Percentiles rank a stretch among this genome's conserved stretches.
Evolutionary conservation across 441 rosid species (phyloP).

Genomic region (Croton laevigatus): DNA sequence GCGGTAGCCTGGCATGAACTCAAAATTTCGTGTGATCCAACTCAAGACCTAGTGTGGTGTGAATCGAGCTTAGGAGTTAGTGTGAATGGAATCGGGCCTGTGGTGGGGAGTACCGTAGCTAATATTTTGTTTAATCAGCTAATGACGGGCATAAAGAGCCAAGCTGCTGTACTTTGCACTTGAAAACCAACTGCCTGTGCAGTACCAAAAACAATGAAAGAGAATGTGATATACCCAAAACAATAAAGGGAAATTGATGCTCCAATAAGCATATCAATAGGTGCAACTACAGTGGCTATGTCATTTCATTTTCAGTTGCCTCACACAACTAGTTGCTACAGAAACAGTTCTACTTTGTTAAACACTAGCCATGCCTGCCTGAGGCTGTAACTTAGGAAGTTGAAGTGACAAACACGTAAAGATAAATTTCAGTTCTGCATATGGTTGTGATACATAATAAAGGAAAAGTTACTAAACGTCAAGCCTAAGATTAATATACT

Average conservation of each 20-base stretch:
- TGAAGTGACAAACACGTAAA: slow-evolving; percentile 2
- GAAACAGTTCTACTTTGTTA: not conserved
- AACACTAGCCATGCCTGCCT: not conserved
- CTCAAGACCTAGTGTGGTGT: too few species aligned
- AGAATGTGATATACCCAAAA: too few species aligned
- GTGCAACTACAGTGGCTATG: not conserved
- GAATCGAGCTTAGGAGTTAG: too few species aligned
- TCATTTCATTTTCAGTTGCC: slow-evolving; percentile 3
- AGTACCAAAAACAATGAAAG: not conserved
- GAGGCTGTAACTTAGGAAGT: not conserved
- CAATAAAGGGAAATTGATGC: not conserved
- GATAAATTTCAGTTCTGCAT: slow-evolving; percentile 16
- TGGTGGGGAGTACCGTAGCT: too few species aligned
- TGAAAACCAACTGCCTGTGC: not conserved
- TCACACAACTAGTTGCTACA: not conserved
- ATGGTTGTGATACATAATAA: not conserved
- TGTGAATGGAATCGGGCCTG: too few species aligned
- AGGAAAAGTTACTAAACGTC: not conserved
- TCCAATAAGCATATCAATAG: not conserved
- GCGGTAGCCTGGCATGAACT: too few species aligned
- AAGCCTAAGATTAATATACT: too few species aligned
- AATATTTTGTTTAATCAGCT: too few species aligned
- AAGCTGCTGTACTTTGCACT: too few species aligned
- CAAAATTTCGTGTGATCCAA: too few species aligned
- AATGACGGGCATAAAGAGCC: too few species aligned